Base-by-base conservation (phyloP, 805 yeast genomes). In the Saturnispora saitoi region DNA sequence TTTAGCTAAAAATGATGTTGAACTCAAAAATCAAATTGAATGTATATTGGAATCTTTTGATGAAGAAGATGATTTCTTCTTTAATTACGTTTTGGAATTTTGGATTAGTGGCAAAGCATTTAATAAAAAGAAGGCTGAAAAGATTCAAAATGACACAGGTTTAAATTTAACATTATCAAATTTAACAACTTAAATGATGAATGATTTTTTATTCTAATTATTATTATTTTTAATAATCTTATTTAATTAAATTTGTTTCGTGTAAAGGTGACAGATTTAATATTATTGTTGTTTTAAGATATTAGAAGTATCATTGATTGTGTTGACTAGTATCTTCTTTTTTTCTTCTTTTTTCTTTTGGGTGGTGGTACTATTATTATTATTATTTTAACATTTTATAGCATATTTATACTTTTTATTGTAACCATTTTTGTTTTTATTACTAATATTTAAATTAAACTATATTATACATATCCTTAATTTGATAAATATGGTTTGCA, bases 71-170 rank as follows among this genome's bases (percentile, higher is more conserved):
- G 67, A 63, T 50, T 57, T 51, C 48, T 64, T 64, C 38, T 63
- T 64, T 45, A 56, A 60, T 42, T 64, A 64, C 40, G 68, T 64
- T 3, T 53, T 64, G 12, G 64, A 62, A 48, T 59, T 63, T 44
- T 64, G 68, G 68, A 53, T 60, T 7, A 58, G 58, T 48, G 64
- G 64, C 8, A 64, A 61, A 51, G 60, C 59, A 24, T 61, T 56
- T 48, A 63, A 58, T 51, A 60, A 62, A 41, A 51, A 51, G 51
- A 58, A 58, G 30, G 56, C 58, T 8, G 49, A 54, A 48, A 59
- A 58, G 39, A 52, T 54, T 19, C 51, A 54, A 34, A 56, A 53
- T 7, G 43, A 47, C 20, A 39, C 32, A 28, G 56, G 51, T 7
- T 29, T 36, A 9, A 32, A 44, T 36, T 44, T 41, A 22, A 30